Evolutionary conservation across 1,284 basidiomycete species (phyloP).

Genomic region (Microbotryum silenes-acaulis): DNA sequence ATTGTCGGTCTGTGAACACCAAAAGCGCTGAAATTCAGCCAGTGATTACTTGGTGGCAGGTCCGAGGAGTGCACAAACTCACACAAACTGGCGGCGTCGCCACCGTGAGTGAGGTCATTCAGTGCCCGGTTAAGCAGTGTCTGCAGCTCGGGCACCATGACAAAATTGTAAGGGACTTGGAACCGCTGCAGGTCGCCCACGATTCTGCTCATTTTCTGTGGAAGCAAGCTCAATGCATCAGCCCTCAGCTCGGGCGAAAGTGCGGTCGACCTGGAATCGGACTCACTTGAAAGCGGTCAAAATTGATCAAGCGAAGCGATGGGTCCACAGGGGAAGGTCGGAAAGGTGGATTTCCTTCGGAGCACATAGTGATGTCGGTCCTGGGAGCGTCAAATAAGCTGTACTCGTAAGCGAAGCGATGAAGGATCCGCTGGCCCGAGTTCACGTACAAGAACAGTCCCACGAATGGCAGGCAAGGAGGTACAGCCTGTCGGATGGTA

Average conservation of each 20-base stretch:
- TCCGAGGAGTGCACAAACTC: not conserved
- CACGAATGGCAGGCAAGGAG: slow-evolving; percentile 85
- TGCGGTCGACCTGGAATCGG: not conserved
- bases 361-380: slow-evolving; percentile 81
- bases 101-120: slow-evolving; percentile 21
- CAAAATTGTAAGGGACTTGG: slow-evolving; percentile 74
- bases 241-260: too few species aligned
- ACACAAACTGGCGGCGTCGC: slow-evolving; percentile 27
- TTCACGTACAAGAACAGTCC: slow-evolving; percentile 49
- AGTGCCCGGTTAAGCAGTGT: slow-evolving; percentile 51
- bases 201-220: slow-evolving; percentile 72
- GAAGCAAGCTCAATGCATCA: too few species aligned
- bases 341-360: slow-evolving; percentile 83
- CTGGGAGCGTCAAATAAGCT: slow-evolving; percentile 47
- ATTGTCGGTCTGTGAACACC: slow-evolving; percentile 18
- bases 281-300: slow-evolving; percentile 70
- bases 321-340: slow-evolving; percentile 63
- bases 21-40: not conserved
- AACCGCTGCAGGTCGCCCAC: slow-evolving; percentile 87
- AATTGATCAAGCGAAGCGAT: slow-evolving; percentile 79
- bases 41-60: not conserved
- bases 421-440: not conserved
- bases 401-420: slow-evolving; percentile 1
- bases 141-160: slow-evolving; percentile 75
- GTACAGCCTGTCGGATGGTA: slow-evolving; percentile 54